Percentiles rank a stretch among this genome's conserved stretches.
Conservation (phyloP, 257 asterid genomes). For the Fraxinus pennsylvanica region DNA sequence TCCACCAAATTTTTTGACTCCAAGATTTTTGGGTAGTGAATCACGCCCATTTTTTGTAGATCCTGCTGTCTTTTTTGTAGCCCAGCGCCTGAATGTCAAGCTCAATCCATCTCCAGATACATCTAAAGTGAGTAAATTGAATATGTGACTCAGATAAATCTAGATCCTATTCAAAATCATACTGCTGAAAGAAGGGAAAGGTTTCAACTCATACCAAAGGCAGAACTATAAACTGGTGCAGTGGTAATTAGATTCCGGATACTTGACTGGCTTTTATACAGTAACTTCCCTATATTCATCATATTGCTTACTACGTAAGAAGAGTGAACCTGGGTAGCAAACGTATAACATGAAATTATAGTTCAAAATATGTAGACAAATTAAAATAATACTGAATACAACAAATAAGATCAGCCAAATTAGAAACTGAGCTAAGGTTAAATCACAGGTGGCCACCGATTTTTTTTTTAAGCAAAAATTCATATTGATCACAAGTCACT, state of each 20-base stretch:
- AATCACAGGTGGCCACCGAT: not conserved
- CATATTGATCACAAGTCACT: too few relatives aligned
- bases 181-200: not conserved
- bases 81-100: conserved; percentile 85
- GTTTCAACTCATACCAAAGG: conserved; percentile 43
- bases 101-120: conserved; percentile 78
- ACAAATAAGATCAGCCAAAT: not conserved
- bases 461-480: too few relatives aligned
- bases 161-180: not conserved
- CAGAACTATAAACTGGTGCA: conserved; percentile 53
- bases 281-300: not conserved
- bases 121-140: conserved; percentile 33
- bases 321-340: not conserved
- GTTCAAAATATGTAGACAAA: not conserved
- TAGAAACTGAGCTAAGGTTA: not conserved
- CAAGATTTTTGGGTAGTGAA: conserved; percentile 84
- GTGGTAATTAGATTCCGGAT: conserved; percentile 57
- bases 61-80: conserved; percentile 87
- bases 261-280: conserved; percentile 44
- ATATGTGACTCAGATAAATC: not conserved
- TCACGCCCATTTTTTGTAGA: conserved; percentile 94
- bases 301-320: not conserved
- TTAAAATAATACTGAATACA: not conserved
- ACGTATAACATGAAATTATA: not conserved
- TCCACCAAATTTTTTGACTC: conserved; percentile 93